A percentile compares a stretch with the other conserved stretches of the same genome.
These are phyloP conservation scores for Globisporangium yorkense DNA, from an alignment of 352 stramenopile genomes.

Conservation along the genomic window DNA sequence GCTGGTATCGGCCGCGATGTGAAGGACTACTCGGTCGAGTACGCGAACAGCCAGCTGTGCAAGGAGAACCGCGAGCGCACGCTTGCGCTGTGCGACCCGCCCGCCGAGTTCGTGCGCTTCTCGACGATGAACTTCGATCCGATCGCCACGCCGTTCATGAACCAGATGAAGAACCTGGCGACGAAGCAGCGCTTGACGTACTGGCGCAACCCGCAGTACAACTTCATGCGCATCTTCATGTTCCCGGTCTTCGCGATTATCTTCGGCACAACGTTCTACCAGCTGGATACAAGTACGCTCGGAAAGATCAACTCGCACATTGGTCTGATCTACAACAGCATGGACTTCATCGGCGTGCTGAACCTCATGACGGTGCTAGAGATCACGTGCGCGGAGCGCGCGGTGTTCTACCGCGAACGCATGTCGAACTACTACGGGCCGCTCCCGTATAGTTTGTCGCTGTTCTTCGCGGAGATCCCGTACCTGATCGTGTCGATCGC, in stretches of 20 bases:
- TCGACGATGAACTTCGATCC: constrained; percentile 39
- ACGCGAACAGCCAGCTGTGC: constrained; percentile 34
- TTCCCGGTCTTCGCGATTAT: constrained; percentile 56
- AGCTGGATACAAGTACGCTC: constrained; percentile 22
- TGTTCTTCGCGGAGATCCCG: constrained; percentile 37
- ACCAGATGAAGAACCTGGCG: constrained; percentile 20
- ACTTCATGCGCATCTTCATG: constrained; percentile 53
- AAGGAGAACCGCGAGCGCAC: constrained; percentile 27
- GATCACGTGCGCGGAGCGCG: constrained; percentile 33
- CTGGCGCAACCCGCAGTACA: constrained; percentile 56
- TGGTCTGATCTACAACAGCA: constrained; percentile 58
- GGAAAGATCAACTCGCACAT: constrained; percentile 48
- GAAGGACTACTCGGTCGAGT: constrained; percentile 45
- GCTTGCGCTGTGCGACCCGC: constrained; percentile 8
- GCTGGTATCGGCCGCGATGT: constrained; percentile 36
- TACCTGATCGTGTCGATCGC: constrained; percentile 23
- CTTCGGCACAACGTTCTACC: constrained; percentile 64
- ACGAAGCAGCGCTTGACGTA: constrained; percentile 42
- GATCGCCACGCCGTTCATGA: constrained; percentile 38
- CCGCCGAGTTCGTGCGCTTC: constrained; percentile 12
- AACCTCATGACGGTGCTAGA: constrained; percentile 57
- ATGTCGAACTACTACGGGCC: constrained; percentile 47
- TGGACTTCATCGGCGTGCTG: constrained; percentile 60
- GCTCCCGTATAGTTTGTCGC: constrained; percentile 31
- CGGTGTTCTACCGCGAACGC: constrained; percentile 51